These are phyloP conservation scores for Trichoderma sp. DNA, from an alignment of 2,329 filamentous ascomycete genomes.

Conservation along the genomic window DNA sequence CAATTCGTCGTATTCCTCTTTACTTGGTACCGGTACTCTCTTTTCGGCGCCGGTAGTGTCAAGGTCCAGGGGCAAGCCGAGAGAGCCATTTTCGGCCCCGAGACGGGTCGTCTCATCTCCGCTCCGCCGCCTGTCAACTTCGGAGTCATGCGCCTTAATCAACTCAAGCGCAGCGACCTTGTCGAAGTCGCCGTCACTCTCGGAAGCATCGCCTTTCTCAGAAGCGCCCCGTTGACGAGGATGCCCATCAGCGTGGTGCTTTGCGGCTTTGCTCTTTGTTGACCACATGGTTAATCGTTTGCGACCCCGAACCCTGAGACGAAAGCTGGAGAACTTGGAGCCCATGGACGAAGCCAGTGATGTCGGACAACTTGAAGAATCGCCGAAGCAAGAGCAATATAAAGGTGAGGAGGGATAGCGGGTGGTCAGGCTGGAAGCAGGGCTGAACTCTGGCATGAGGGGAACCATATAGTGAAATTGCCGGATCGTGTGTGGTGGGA, in stretches of 20 bases:
- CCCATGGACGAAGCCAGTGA: neutral
- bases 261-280: neutral
- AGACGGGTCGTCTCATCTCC: neutral
- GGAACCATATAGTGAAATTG: neutral
- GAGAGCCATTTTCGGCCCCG: neutral
- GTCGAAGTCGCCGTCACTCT: neutral
- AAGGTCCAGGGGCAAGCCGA: neutral
- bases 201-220: neutral
- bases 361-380: neutral
- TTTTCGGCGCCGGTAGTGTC: neutral
- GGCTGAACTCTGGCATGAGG: conserved; percentile 12
- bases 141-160: conserved; percentile 32
- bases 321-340: neutral
- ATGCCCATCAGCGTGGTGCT: neutral
- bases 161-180: conserved; percentile 29
- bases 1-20: conserved; percentile 33
- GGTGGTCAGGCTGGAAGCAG: neutral
- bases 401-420: neutral
- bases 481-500: neutral
- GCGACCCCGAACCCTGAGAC: neutral
- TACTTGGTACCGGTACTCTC: conserved; percentile 10
- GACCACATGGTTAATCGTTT: neutral
- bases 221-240: neutral
- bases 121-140: conserved; percentile 23
- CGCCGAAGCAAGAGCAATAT: conserved; percentile 13